Percentiles rank a stretch among this genome's conserved stretches.
Evolutionary conservation across 352 stramenopile genomes (phyloP).

Genomic region (Phytophthora cryptogea): DNA sequence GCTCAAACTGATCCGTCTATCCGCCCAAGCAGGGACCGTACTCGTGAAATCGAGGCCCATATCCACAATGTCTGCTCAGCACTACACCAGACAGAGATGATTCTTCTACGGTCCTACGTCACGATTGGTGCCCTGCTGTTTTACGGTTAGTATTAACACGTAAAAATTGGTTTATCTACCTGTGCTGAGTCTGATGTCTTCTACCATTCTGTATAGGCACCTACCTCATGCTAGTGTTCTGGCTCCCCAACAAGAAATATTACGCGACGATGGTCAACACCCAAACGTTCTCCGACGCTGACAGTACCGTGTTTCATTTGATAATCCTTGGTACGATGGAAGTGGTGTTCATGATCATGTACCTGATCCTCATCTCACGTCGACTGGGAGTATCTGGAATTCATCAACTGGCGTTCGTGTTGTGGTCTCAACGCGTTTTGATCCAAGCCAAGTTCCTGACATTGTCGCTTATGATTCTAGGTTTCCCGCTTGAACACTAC

Average conservation of each 20-base stretch:
- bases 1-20: background rate
- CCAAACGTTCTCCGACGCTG: slow-evolving; percentile 14
- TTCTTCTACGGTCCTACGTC: slow-evolving; percentile 32
- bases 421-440: slow-evolving; percentile 32
- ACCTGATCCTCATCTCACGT: slow-evolving; percentile 21
- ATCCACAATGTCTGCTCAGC: slow-evolving; percentile 11
- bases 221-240: slow-evolving; percentile 27
- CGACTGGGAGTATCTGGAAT: slow-evolving; percentile 11
- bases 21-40: background rate
- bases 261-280: slow-evolving; percentile 33
- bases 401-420: slow-evolving; percentile 32
- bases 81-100: slow-evolving; percentile 37
- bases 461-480: slow-evolving; percentile 27
- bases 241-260: slow-evolving; percentile 28
- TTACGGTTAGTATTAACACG: slow-evolving; percentile 2
- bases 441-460: slow-evolving; percentile 34
- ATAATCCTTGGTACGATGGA: slow-evolving; percentile 22
- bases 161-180: background rate
- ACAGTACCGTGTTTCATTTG: slow-evolving; percentile 13
- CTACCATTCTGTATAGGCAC: slow-evolving; percentile 11
- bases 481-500: slow-evolving; percentile 31
- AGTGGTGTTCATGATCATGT: slow-evolving; percentile 16
- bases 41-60: slow-evolving; percentile 10
- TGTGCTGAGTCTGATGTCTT: background rate
- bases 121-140: slow-evolving; percentile 19